phyloP scores from a whole-genome alignment of 2,329 filamentous ascomycete genomes.

The Truncatella angustata region DNA sequence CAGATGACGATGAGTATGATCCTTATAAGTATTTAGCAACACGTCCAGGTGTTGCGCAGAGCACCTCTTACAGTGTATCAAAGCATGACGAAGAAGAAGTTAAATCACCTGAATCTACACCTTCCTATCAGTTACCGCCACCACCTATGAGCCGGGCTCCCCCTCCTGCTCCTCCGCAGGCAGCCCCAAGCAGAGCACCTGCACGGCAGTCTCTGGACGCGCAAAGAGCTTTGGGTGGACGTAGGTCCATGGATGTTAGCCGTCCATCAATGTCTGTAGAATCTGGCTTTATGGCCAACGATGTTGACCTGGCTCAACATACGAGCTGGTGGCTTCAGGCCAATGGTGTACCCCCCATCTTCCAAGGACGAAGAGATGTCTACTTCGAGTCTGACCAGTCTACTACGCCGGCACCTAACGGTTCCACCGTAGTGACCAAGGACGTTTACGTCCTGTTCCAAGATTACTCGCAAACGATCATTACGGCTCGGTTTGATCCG shows the following conservation, averaged over 20 bases:
- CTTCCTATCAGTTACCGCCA: slow-evolving; percentile 41
- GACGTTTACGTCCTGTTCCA: slow-evolving; percentile 86
- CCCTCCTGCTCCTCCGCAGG: slow-evolving; percentile 32
- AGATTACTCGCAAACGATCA: slow-evolving; percentile 93
- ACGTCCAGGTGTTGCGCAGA: slow-evolving; percentile 20
- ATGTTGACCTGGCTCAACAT: slow-evolving; percentile 73
- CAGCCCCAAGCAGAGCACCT: slow-evolving; percentile 34
- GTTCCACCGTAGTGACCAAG: slow-evolving; percentile 71
- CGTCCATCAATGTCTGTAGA: slow-evolving; percentile 65
- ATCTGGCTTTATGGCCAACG: slow-evolving; percentile 81
- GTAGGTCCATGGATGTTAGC: slow-evolving; percentile 70
- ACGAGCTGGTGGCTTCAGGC: slow-evolving; percentile 87
- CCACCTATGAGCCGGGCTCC: slow-evolving; percentile 46
- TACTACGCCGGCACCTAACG: slow-evolving; percentile 64
- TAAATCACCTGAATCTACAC: slow-evolving; percentile 47
- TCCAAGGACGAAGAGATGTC: slow-evolving; percentile 82
- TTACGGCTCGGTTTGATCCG: slow-evolving; percentile 77
- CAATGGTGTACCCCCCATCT: slow-evolving; percentile 73
- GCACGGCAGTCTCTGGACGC: slow-evolving; percentile 65
- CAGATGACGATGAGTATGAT: slow-evolving; percentile 66
- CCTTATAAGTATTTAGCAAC: slow-evolving; percentile 55
- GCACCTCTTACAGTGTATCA: slow-evolving; percentile 33
- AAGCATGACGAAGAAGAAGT: slow-evolving; percentile 45
- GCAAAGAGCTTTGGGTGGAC: slow-evolving; percentile 45
- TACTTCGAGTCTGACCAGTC: slow-evolving; percentile 80